phyloP scores from a whole-genome alignment of 345 rosid genomes.

The Acer campestre region DNA sequence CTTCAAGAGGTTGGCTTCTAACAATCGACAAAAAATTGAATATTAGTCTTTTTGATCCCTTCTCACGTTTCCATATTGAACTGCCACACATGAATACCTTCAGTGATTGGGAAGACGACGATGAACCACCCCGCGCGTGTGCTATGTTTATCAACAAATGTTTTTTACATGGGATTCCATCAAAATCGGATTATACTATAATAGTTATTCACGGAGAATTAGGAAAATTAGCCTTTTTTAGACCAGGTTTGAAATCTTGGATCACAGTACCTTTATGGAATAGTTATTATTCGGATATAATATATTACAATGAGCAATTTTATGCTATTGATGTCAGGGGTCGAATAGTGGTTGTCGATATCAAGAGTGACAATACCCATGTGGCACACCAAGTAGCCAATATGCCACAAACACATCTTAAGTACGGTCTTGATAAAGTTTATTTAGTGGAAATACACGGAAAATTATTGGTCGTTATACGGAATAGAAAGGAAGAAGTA shows the following conservation, averaged over 20 bases:
- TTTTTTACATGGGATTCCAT: background rate
- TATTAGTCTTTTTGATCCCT: background rate
- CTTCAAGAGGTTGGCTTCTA: background rate
- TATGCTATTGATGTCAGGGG: background rate
- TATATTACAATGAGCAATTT: too few relatives aligned
- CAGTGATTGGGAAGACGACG: too few relatives aligned
- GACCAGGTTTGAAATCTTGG: background rate
- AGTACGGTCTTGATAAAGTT: too few relatives aligned
- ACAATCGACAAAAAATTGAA: background rate
- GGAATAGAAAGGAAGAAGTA: background rate
- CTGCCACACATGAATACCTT: too few relatives aligned
- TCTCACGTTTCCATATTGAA: background rate
- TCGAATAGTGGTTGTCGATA: background rate
- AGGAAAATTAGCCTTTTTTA: background rate
- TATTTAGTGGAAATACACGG: background rate
- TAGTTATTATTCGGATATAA: background rate
- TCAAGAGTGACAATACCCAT: background rate
- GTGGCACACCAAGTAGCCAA: background rate
- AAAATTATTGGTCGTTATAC: background rate
- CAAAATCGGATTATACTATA: background rate
- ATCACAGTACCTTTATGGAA: background rate
- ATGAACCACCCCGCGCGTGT: too few relatives aligned
- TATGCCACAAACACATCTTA: background rate
- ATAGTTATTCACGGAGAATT: background rate
- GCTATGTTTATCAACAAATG: background rate